Evolutionary conservation across 2,329 filamentous ascomycete species (phyloP), one percentile per base, ranked within the genome.

Genomic region (Fusarium cicatricum): DNA sequence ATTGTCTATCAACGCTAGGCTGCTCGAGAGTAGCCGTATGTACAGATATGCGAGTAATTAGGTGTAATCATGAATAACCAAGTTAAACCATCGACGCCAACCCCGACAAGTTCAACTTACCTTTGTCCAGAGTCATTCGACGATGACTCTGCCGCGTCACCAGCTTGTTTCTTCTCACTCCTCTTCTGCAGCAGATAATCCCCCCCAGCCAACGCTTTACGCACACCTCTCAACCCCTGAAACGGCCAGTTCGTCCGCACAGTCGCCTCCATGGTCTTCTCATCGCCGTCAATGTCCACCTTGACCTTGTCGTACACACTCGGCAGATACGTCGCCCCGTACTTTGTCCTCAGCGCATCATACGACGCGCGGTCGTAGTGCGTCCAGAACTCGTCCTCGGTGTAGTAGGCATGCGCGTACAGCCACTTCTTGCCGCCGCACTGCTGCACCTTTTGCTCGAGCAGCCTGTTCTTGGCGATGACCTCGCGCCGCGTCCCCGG

Each of bases 321-420:
- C 1, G 86, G 87, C 58, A 90, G 68, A 41, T 83, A 80, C 2
- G 75, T 74, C 0, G 88, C 88, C 5, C 77, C 73, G 66, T 90
- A 90, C 66, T 82, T 85, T 19, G 72, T 70, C 15, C 88, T 75
- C 46, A 90, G 72, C 3, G 68, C 71, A 38, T 89, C 82, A 58
- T 90, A 90, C 67, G 83, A 83, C 8, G 74, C 64, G 32, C 79
- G 76, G 67, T 89, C 82, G 57, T 90, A 90, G 47, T 84, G 78
- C 10, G 76, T 71, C 87, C 88, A 90, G 69, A 91, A 91, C 60
- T 90, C 88, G 0, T 83, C 80, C 68, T 88, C 83, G 3, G 80
- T 83, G 70, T 89, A 89, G 71, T 87, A 90, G 0, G 85, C 84
- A 52, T 90, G 87, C 1, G 87, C 86, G 59, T 91, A 91, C 1